Evolutionary conservation across 2,329 filamentous ascomycete species (phyloP).

Genomic region (Raffaelea albimanens): DNA sequence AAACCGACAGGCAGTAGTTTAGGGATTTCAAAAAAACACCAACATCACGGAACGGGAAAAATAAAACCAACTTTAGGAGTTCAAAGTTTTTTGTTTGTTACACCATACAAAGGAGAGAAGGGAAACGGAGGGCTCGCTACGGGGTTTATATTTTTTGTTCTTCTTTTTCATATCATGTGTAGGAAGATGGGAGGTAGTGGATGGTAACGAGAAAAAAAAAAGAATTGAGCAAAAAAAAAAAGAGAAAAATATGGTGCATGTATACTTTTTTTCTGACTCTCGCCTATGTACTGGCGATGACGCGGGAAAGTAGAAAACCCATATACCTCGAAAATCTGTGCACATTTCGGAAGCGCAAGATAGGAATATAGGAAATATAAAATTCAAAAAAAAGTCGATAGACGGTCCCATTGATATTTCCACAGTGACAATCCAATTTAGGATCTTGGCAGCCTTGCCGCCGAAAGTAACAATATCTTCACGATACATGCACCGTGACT

Average conservation of each 20-base stretch:
- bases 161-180: conserved; percentile 7
- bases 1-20: conserved; percentile 5
- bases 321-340: too few relatives aligned
- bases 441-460: too few relatives aligned
- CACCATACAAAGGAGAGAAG: too few relatives aligned
- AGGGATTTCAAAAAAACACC: not conserved
- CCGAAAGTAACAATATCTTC: too few relatives aligned
- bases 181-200: conserved; percentile 1
- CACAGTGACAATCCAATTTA: too few relatives aligned
- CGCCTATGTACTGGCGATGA: too few relatives aligned
- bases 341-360: too few relatives aligned
- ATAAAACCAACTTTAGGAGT: conserved; percentile 10
- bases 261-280: not conserved
- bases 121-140: conserved; percentile 7
- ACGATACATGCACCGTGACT: too few relatives aligned
- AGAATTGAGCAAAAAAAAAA: conserved; percentile 1
- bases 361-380: too few relatives aligned
- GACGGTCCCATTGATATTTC: too few relatives aligned
- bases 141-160: not conserved
- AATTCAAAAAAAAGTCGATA: too few relatives aligned
- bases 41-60: not conserved
- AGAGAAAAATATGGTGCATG: not conserved
- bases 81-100: conserved; percentile 8
- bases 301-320: too few relatives aligned
- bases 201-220: not conserved